Evolutionary conservation across 805 yeast genomes (phyloP).

Genomic region (Naumovozyma baii): DNA sequence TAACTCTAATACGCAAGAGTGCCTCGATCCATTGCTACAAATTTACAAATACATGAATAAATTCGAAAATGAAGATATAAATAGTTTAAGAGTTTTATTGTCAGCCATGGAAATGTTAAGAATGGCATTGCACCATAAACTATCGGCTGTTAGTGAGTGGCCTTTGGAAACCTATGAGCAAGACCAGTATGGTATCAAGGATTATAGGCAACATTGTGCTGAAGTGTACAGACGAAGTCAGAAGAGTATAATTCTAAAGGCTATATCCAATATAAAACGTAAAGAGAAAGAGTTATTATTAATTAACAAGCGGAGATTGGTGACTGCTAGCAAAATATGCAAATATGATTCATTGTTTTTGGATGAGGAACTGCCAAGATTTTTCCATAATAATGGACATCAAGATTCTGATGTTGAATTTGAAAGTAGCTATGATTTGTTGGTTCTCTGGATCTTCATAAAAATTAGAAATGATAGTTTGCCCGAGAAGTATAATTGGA

Average conservation of each 20-base stretch:
- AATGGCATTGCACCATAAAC: slow-evolving; percentile 44
- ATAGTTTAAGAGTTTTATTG: slow-evolving; percentile 43
- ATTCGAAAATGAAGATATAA: slow-evolving; percentile 31
- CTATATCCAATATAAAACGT: slow-evolving; percentile 37
- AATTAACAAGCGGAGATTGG: slow-evolving; percentile 33
- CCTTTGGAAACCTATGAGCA: slow-evolving; percentile 6
- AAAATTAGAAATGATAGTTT: slow-evolving; percentile 11
- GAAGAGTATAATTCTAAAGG: slow-evolving; percentile 34
- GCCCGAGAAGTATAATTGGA: slow-evolving; percentile 13
- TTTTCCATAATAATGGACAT: slow-evolving; percentile 34
- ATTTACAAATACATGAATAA: slow-evolving; percentile 25
- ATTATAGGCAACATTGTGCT: slow-evolving; percentile 26
- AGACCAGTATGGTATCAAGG: slow-evolving; percentile 6
- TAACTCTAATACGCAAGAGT: slow-evolving; percentile 14
- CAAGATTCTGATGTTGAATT: slow-evolving; percentile 34
- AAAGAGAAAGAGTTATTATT: slow-evolving; percentile 42
- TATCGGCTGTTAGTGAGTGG: slow-evolving; percentile 4
- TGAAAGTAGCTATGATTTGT: slow-evolving; percentile 39
- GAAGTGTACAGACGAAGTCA: slow-evolving; percentile 44
- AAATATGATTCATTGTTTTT: slow-evolving; percentile 43
- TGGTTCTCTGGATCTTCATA: slow-evolving; percentile 29
- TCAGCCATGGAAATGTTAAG: slow-evolving; percentile 50
- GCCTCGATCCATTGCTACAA: slow-evolving; percentile 19
- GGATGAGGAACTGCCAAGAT: slow-evolving; percentile 37
- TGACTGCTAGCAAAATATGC: slow-evolving; percentile 43